phyloP scores from a whole-genome alignment of 805 yeast genomes.

The Starmera caribaea region DNA sequence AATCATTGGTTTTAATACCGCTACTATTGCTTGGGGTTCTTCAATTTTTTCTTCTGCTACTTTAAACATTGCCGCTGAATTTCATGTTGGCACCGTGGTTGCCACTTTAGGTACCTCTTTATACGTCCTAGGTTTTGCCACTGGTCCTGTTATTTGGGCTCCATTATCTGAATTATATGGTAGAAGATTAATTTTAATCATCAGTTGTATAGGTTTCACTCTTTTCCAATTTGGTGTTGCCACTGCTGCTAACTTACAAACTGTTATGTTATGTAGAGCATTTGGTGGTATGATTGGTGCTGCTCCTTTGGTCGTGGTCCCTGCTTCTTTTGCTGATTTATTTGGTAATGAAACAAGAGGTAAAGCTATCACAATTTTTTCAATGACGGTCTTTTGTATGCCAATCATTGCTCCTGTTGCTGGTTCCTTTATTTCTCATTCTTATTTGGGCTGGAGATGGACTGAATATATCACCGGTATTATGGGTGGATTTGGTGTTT shows the following conservation, averaged over 20 bases:
- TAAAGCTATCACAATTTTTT: conserved; percentile 59
- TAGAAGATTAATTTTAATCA: conserved; percentile 49
- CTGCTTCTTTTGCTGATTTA: conserved; percentile 82
- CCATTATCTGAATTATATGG: conserved; percentile 78
- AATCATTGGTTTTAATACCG: conserved; percentile 39
- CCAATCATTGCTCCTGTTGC: conserved; percentile 79
- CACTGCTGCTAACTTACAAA: conserved; percentile 68
- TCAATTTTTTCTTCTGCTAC: conserved; percentile 70
- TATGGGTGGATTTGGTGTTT: conserved; percentile 34
- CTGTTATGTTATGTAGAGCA: conserved; percentile 68
- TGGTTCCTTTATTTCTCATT: conserved; percentile 57
- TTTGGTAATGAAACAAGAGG: conserved; percentile 63
- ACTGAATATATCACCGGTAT: conserved; percentile 63
- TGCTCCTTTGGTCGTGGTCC: conserved; percentile 77
- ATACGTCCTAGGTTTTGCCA: conserved; percentile 87
- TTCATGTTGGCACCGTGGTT: conserved; percentile 55
- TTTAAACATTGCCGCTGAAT: conserved; percentile 36
- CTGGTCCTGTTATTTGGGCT: conserved; percentile 89
- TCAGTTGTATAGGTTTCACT: conserved; percentile 47
- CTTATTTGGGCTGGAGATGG: conserved; percentile 78
- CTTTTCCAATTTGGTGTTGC: conserved; percentile 67
- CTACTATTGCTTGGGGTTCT: conserved; percentile 63
- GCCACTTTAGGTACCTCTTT: conserved; percentile 69
- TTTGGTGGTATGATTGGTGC: conserved; percentile 78
- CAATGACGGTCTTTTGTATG: conserved; percentile 66